A percentile compares a stretch with the other conserved stretches of the same genome.
Conservation (phyloP, 257 asterid genomes). For the Nicotiana sylvestris region DNA sequence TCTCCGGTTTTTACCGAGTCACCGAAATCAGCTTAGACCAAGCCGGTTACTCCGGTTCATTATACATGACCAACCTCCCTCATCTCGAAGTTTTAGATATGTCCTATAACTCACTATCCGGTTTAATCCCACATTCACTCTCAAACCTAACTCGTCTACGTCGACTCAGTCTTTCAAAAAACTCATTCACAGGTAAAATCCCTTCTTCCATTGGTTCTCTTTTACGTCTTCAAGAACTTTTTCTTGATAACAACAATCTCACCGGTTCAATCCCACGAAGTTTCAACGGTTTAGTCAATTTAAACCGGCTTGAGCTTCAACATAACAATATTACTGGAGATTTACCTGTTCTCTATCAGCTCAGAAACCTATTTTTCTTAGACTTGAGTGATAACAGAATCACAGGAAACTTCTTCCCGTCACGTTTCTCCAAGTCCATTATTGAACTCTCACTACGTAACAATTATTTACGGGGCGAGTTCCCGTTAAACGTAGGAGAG, state of each 20-base stretch:
- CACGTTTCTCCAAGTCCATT: background rate
- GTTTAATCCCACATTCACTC: slow-evolving; percentile 3
- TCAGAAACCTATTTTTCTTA: slow-evolving; percentile 13
- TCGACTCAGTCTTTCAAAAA: slow-evolving; percentile 14
- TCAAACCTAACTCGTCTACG: slow-evolving; percentile 3
- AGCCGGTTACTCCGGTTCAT: slow-evolving; percentile 15
- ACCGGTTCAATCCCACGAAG: slow-evolving; percentile 11
- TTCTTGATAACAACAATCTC: slow-evolving; percentile 13
- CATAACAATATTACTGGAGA: slow-evolving; percentile 12
- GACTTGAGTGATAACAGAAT: slow-evolving; percentile 14
- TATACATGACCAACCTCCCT: background rate
- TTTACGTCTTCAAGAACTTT: background rate
- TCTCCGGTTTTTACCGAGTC: slow-evolving; percentile 9
- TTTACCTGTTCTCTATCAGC: slow-evolving; percentile 16
- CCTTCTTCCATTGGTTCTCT: slow-evolving; percentile 6
- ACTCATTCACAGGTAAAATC: slow-evolving; percentile 1
- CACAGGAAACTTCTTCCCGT: background rate
- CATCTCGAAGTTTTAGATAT: slow-evolving; percentile 12
- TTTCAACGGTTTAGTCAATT: slow-evolving; percentile 8
- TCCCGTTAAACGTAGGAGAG: background rate
- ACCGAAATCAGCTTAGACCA: slow-evolving; percentile 15
- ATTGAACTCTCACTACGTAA: slow-evolving; percentile 16
- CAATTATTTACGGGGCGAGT: slow-evolving; percentile 14
- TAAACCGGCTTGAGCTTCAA: slow-evolving; percentile 20
- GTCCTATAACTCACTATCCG: slow-evolving; percentile 17